Evolutionary conservation across 2,329 filamentous ascomycete genomes (phyloP), one percentile per base, ranked within the genome.

Genomic region (Myriosclerotinia scirpicola): DNA sequence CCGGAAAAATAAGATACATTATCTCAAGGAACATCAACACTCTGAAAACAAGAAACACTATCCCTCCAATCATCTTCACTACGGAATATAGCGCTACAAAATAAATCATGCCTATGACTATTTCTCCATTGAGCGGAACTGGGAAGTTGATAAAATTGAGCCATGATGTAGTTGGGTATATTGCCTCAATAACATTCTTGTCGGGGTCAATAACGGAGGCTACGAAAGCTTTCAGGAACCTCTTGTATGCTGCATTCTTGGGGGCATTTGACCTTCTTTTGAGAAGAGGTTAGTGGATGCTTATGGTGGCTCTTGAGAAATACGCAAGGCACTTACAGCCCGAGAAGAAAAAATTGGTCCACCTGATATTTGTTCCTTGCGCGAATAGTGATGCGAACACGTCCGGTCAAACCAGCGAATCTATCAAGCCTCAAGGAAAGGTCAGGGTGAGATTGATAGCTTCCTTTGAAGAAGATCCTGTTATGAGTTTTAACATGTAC

Each of bases 131-230:
- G 14, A 60, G 7, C n/a, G 30, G 20, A 22, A 14, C 5, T 11
- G 30, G 58, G 12, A 26, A 52, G 2, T 26, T 20, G 14, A 38
- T 22, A 20, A 38, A 1, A 12, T 50, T 50, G 30, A 15, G 20
- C 44, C 34, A 15, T 20, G 8, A 50, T 50, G 30, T 50, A 22
- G 26, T 60, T 1, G 38, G 8, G 14, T 50, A 50, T 50, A 60
- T 60, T 7, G 58, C 30, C 15, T 50, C 44, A 50, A 60, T 60
- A 12, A 50, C n/a, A 22, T 60, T 60, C 30, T 17, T 30, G 20
- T 60, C 56, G 15, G 26, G 22, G 30, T 48, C 42, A 8, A 34
- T 22, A 8, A 60, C 48, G 34, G 44, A 60, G 15, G 30, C 58
- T 26, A 14, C 36, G 30, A 22, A 48, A 17, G 55, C 42, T 36